Conservation (phyloP, 495 filamentous ascomycete genomes). For the Aspergillus saccharolyticus region DNA sequence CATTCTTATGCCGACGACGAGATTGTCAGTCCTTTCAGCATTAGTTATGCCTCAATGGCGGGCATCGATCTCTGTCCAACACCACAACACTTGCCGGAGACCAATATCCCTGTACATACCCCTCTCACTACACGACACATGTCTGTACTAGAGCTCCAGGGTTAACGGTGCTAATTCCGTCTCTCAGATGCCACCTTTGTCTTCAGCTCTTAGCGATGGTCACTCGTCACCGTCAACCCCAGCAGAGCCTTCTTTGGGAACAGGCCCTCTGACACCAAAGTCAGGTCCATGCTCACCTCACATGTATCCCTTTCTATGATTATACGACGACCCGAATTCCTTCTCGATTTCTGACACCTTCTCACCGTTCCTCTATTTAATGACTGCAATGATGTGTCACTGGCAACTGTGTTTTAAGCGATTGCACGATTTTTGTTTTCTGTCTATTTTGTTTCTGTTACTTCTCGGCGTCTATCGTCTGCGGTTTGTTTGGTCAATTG, state of each 20-base stretch:
- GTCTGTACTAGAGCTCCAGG: constrained; percentile 16
- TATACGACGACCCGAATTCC: background rate
- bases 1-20: constrained; percentile 53
- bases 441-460: background rate
- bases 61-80: constrained; percentile 64
- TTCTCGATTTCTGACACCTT: constrained; percentile 10
- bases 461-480: background rate
- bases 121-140: constrained; percentile 52
- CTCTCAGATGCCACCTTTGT: constrained; percentile 77
- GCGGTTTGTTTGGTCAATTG: background rate
- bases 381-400: constrained; percentile 15
- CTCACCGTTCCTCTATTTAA: constrained; percentile 7
- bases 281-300: constrained; percentile 33
- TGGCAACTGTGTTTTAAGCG: constrained; percentile 1
- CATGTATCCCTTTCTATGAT: constrained; percentile 17
- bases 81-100: constrained; percentile 25
- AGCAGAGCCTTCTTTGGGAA: constrained; percentile 28
- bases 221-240: constrained; percentile 51
- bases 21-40: constrained; percentile 66
- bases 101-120: constrained; percentile 40
- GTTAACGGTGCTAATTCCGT: constrained; percentile 27
- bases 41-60: constrained; percentile 68
- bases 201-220: constrained; percentile 76
- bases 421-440: background rate
- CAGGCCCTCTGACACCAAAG: constrained; percentile 39